Conservation (phyloP, 495 filamentous ascomycete genomes). For the Penicillium herquei region DNA sequence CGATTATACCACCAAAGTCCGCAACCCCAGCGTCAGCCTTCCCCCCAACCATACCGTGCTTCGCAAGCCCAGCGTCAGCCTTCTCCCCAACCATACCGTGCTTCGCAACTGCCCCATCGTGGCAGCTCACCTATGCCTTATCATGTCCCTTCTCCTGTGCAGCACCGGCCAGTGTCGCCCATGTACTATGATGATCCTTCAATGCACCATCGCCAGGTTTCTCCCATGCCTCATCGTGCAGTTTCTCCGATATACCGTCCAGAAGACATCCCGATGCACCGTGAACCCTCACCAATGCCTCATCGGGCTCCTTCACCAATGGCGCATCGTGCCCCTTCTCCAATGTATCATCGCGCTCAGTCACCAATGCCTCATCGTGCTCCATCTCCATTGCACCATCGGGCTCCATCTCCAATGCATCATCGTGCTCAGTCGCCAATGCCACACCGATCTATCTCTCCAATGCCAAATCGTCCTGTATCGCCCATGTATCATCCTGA, state of each 20-base stretch:
- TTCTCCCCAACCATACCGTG: constrained; percentile 19
- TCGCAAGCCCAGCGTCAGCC: not conserved
- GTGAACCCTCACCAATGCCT: constrained; percentile 25
- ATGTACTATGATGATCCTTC: not conserved
- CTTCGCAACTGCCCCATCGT: constrained; percentile 33
- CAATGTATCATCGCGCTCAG: not conserved
- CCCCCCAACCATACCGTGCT: constrained; percentile 23
- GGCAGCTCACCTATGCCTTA: not conserved
- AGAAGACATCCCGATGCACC: constrained; percentile 1
- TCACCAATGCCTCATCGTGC: constrained; percentile 10
- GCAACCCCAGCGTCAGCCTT: not conserved
- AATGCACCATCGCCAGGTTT: not conserved
- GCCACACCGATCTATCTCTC: constrained; percentile 2
- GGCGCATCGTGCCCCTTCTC: constrained; percentile 10
- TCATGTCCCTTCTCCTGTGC: constrained; percentile 6
- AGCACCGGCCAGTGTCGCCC: not conserved
- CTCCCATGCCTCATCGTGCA: constrained; percentile 14
- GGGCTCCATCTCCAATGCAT: constrained; percentile 21
- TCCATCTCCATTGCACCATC: constrained; percentile 13
- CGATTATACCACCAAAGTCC: constrained; percentile 1
- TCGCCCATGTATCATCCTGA: constrained; percentile 2
- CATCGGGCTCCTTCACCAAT: constrained; percentile 8
- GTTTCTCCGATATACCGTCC: constrained; percentile 14
- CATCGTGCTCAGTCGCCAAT: constrained; percentile 7
- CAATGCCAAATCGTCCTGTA: constrained; percentile 3